These are phyloP conservation scores for Xylaria bambusicola DNA, from an alignment of 495 filamentous ascomycete genomes.

Conservation along the genomic window DNA sequence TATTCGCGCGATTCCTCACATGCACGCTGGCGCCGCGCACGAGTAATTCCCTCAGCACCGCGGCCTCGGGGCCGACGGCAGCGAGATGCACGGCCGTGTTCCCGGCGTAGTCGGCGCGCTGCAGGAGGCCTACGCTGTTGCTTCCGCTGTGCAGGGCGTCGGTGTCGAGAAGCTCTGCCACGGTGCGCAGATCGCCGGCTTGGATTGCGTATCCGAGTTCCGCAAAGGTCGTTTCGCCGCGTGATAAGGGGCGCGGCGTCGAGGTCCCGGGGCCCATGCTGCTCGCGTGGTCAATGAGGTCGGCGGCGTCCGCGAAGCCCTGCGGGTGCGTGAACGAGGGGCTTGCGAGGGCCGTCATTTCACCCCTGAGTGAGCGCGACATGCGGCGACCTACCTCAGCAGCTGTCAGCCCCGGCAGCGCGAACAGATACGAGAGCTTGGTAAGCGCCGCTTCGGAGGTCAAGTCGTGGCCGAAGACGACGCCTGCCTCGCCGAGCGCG, in stretches of 20 bases:
- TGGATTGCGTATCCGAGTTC: conserved; percentile 81
- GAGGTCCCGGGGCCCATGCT: conserved; percentile 33
- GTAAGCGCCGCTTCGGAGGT: conserved; percentile 93
- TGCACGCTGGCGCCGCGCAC: conserved; percentile 83
- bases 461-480: conserved; percentile 91
- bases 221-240: conserved; percentile 60
- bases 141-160: conserved; percentile 51
- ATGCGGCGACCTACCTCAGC: conserved; percentile 69
- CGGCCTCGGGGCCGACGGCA: conserved; percentile 46
- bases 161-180: conserved; percentile 64
- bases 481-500: conserved; percentile 79
- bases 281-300: background rate
- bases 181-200: conserved; percentile 65
- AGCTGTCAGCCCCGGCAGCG: conserved; percentile 60
- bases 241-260: conserved; percentile 42
- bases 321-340: conserved; percentile 72
- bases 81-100: conserved; percentile 78
- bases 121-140: conserved; percentile 58
- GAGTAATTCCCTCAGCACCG: conserved; percentile 73
- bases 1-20: conserved; percentile 74
- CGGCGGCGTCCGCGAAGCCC: conserved; percentile 35
- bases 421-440: conserved; percentile 87
- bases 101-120: conserved; percentile 80
- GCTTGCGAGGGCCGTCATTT: conserved; percentile 73
- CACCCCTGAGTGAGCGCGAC: conserved; percentile 76